Base-by-base conservation (phyloP, 2,329 filamentous ascomycete genomes). In the Lasiodiplodia gonubiensis region DNA sequence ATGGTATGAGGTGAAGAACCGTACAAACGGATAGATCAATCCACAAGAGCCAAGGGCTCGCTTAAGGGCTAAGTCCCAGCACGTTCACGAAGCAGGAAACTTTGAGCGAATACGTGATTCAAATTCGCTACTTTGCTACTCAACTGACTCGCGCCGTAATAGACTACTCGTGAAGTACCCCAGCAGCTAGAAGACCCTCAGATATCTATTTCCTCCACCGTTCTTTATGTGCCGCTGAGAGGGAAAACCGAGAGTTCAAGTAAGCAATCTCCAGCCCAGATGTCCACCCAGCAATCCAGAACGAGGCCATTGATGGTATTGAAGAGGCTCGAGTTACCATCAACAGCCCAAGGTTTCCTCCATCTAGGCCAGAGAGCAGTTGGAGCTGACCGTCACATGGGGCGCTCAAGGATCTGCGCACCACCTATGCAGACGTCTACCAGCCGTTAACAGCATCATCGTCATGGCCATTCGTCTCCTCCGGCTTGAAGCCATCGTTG, bases 331-430 rank as follows among this genome's bases (percentile, higher is more conserved):
- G 23, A 21, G 8, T 54, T 30, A 23, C 55, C 65, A 67, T 18
- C 65, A 60, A 54, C 65, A 42, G 48, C 65, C 64, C 55, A 21
- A 53, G 35, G 14, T 23, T 14, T 49, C 64, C 30, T 66, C 53
- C 53, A 61, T 21, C 61, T 16, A 54, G 23, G 35, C 23, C 35
- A 42, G 35, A 8, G 23, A 53, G 18, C 21, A 25, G 7, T 18
- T 21, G 30, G 12, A 25, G 37, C 10, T 33, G n/a, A 8, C 10
- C 21, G 2, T 18, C 63, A 5, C 4, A 14, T 16, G 21, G 8
- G 35, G 46, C 16, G 27, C 21, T 10, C 30, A 30, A 33, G 14
- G 23, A 7, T 14, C n/a, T 60, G 12, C 5, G 21, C 23, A 27
- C 35, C 25, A 21, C 33, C 33, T 14, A 10, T 57, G 49, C 10